A percentile compares a stretch with the other conserved stretches of the same genome.
Evolutionary conservation across 2,329 filamentous ascomycete species (phyloP).

Genomic region (Pseudocercospora eumusae): DNA sequence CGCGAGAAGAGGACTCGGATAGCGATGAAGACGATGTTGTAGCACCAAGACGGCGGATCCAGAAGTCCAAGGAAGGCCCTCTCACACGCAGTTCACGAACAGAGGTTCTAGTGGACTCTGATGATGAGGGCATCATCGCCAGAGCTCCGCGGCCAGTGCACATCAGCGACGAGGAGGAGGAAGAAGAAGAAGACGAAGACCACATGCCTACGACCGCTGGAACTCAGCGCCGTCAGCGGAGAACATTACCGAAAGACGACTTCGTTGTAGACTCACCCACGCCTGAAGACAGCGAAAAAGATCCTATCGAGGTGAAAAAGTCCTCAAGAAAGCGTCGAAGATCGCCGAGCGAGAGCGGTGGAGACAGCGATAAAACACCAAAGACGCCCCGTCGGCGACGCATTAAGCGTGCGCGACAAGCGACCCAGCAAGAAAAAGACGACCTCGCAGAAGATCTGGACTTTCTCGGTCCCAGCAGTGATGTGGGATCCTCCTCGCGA

Average conservation of each 20-base stretch:
- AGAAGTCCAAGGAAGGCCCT: constrained; percentile 6
- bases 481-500: constrained; percentile 31
- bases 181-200: constrained; percentile 34
- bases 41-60: not conserved
- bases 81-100: constrained; percentile 18
- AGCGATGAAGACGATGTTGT: constrained; percentile 7
- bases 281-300: constrained; percentile 36
- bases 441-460: constrained; percentile 51
- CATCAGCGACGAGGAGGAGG: constrained; percentile 32
- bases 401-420: constrained; percentile 28
- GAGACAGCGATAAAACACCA: constrained; percentile 30
- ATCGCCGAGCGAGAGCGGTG: constrained; percentile 23
- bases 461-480: constrained; percentile 43
- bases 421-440: constrained; percentile 41
- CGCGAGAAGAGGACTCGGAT: not conserved
- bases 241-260: constrained; percentile 24
- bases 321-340: constrained; percentile 25
- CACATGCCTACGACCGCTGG: constrained; percentile 37
- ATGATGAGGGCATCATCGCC: constrained; percentile 15
- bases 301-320: constrained; percentile 30
- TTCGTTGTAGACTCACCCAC: constrained; percentile 32
- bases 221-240: constrained; percentile 30
- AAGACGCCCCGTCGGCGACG: constrained; percentile 32
- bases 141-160: constrained; percentile 7
- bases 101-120: constrained; percentile 20